These are phyloP conservation scores for Agaricus blazei DNA, from an alignment of 768 basidiomycete species.

Conservation along the genomic window DNA sequence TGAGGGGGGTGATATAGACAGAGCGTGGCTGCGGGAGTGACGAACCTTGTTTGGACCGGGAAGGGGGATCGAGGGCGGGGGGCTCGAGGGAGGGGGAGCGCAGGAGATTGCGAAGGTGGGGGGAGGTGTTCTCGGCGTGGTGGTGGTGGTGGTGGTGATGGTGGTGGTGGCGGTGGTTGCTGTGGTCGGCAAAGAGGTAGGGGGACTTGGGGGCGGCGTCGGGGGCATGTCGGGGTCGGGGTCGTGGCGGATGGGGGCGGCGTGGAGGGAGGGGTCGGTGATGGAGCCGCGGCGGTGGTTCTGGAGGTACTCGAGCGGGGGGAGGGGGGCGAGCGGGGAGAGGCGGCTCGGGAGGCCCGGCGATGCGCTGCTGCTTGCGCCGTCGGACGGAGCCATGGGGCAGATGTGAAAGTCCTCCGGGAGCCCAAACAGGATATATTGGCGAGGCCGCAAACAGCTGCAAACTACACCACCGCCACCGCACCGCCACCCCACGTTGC, in stretches of 20 bases:
- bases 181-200: conserved; percentile 66
- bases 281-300: conserved; percentile 80
- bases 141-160: conserved; percentile 20
- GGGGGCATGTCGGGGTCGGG: conserved; percentile 27
- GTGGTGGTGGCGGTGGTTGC: conserved; percentile 29
- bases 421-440: conserved; percentile 13
- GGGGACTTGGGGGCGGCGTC: conserved; percentile 53
- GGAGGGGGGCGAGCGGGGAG: conserved; percentile 56
- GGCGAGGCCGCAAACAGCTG: conserved; percentile 19
- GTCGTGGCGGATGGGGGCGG: conserved; percentile 25
- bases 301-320: conserved; percentile 74
- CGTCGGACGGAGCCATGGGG: too few relatives aligned
- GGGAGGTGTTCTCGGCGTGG: conserved; percentile 25
- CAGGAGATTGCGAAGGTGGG: conserved; percentile 54
- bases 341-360: conserved; percentile 21
- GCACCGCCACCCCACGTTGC: conserved; percentile 19
- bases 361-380: background rate
- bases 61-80: conserved; percentile 22
- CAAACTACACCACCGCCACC: conserved; percentile 21
- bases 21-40: background rate
- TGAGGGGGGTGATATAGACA: background rate
- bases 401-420: too few relatives aligned
- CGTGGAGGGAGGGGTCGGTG: conserved; percentile 78
- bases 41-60: conserved; percentile 24
- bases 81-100: conserved; percentile 53